Base-by-base conservation (phyloP, 306 rosid genomes). In the Citrullus amarus region DNA sequence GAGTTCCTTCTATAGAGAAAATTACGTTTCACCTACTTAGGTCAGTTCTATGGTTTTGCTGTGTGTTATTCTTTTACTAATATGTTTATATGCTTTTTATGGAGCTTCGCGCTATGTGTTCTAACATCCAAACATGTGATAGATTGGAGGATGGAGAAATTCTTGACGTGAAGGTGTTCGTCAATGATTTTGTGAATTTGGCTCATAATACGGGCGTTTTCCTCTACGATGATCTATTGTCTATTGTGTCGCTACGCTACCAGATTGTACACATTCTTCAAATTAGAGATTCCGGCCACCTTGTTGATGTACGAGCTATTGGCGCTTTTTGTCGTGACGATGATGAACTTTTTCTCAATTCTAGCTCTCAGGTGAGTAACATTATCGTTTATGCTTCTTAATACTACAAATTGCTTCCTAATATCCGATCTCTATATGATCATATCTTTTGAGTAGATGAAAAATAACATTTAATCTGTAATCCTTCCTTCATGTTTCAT, bases 161-260 rank as follows among this genome's bases (percentile, higher is more conserved):
- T 74, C 88, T 95, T 84, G 99, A 95, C 79, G 89, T 84, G 87
- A 92, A 89, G 86, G 87, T 88, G 80, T 92, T 92, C 85, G 84
- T 84, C 80, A 85, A 92, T 79, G 99, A 95, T 88, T 95, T 87
- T 81, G 91, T 95, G 77, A 89, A 91, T 83, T 86, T 95, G 84
- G 83, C 91, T 55, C 92, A 91, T 84, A 95, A 95, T 80, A 82
- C 85, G 88, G 99, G 97, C 17, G 99, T 90, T 88, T 95, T 88
- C 90, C 88, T 95, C 89, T 91, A 95, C 67, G 99, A 95, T 82
- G 99, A 95, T 86, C 87, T 95, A 62, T 85, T 95, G 87, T 96
- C 99, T 41, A 91, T 95, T 80, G 97, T 92, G 67, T 95, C 99
- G 67, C 91, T 95, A 84, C 99, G 97, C 80, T 90, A 87, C 85